A percentile compares a stretch with the other conserved stretches of the same genome.
Conservation (phyloP, 1,284 basidiomycete species). For the Chiua sp. region DNA sequence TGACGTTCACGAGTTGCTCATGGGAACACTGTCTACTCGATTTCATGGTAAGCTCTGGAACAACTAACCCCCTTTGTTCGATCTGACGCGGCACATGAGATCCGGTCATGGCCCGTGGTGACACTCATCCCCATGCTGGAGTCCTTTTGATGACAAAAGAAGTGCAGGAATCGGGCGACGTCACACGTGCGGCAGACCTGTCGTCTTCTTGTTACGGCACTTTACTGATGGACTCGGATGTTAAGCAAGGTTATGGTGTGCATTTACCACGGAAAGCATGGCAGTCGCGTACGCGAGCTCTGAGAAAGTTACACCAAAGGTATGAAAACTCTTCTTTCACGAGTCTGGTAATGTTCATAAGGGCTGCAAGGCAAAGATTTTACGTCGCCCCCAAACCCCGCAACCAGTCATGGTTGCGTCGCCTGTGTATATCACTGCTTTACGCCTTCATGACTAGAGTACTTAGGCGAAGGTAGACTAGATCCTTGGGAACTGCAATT, state of each 20-base stretch:
- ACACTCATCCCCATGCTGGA: conserved; percentile 42
- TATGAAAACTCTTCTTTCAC: conserved; percentile 28
- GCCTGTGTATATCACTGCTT: conserved; percentile 58
- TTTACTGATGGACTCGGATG: conserved; percentile 4
- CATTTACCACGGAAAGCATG: conserved; percentile 83
- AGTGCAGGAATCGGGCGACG: conserved; percentile 34
- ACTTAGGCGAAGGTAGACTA: background rate
- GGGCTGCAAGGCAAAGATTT: conserved; percentile 45
- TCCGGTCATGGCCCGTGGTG: conserved; percentile 34
- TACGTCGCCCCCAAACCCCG: conserved; percentile 48
- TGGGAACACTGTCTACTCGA: conserved; percentile 39
- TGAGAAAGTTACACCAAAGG: conserved; percentile 57
- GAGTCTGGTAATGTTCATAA: conserved; percentile 1
- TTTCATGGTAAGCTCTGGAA: conserved; percentile 44
- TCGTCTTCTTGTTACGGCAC: background rate
- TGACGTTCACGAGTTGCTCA: conserved; percentile 50
- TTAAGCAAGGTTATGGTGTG: conserved; percentile 74
- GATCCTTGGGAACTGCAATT: background rate
- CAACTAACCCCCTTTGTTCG: background rate
- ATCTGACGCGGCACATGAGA: conserved; percentile 25
- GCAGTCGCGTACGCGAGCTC: conserved; percentile 71
- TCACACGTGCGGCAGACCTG: conserved; percentile 26
- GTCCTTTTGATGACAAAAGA: conserved; percentile 56
- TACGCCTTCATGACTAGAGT: conserved; percentile 41
- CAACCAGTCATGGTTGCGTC: conserved; percentile 28